Conservation (phyloP, 1,284 basidiomycete genomes). For the Limonomyces culmigenus region DNA sequence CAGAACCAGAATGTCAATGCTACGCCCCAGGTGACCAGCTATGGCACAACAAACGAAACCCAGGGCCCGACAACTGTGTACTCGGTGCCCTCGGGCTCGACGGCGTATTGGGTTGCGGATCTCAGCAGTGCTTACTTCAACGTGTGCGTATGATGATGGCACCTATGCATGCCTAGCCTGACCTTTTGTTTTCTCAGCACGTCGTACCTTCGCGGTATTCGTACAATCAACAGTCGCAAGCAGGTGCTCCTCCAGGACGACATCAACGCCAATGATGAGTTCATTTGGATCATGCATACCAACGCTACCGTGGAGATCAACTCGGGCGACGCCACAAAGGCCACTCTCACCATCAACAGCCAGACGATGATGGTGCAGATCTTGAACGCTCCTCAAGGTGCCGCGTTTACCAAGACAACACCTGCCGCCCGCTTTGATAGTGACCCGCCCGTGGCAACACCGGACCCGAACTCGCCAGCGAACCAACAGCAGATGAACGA, state of each 20-base stretch:
- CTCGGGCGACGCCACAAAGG: constrained; percentile 29
- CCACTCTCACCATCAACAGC: constrained; percentile 47
- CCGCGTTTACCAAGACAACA: constrained; percentile 26
- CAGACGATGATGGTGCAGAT: constrained; percentile 30
- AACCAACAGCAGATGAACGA: constrained; percentile 12
- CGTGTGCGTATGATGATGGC: constrained; percentile 30
- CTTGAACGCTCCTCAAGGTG: constrained; percentile 44
- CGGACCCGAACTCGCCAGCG: constrained; percentile 16
- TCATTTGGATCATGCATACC: constrained; percentile 94
- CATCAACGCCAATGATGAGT: constrained; percentile 34
- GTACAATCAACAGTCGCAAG: constrained; percentile 70
- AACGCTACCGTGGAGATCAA: constrained; percentile 50
- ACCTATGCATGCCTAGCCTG: constrained; percentile 6
- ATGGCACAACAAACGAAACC: constrained; percentile 38
- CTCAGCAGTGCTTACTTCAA: constrained; percentile 68
- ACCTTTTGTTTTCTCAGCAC: too few relatives aligned
- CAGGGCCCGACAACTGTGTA: constrained; percentile 75
- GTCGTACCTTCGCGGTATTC: constrained; percentile 74
- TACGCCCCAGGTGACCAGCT: constrained; percentile 39
- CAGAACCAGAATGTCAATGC: constrained; percentile 73
- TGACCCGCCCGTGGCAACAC: constrained; percentile 46
- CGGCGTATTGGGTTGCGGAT: constrained; percentile 74
- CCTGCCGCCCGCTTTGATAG: constrained; percentile 34
- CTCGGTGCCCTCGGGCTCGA: constrained; percentile 44
- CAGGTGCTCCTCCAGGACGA: constrained; percentile 92